Evolutionary conservation across 2,329 filamentous ascomycete genomes (phyloP).

Genomic region (Apiospora hydei): DNA sequence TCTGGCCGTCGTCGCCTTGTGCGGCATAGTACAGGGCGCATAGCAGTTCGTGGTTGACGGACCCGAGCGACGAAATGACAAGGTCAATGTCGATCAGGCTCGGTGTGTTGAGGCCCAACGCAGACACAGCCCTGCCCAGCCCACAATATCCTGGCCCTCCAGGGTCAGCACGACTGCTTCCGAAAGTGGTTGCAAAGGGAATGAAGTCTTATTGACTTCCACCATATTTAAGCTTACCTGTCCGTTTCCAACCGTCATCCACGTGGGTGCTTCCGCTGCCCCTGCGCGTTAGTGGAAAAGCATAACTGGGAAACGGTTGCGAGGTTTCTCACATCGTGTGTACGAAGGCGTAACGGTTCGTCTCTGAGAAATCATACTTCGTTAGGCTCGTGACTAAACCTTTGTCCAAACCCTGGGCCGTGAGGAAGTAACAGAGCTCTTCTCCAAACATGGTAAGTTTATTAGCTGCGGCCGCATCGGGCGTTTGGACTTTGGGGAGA

Average conservation of each 20-base stretch:
- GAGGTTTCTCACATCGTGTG: slow-evolving; percentile 75
- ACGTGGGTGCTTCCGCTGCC: slow-evolving; percentile 63
- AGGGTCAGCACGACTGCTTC: slow-evolving; percentile 28
- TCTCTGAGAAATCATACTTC: slow-evolving; percentile 83
- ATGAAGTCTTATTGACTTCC: slow-evolving; percentile 27
- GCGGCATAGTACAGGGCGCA: slow-evolving; percentile 61
- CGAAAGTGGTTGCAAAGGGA: slow-evolving; percentile 7
- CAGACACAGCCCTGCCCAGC: slow-evolving; percentile 70
- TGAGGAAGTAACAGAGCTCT: slow-evolving; percentile 75
- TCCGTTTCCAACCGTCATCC: slow-evolving; percentile 52
- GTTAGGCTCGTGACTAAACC: slow-evolving; percentile 72
- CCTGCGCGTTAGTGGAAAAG: slow-evolving; percentile 33
- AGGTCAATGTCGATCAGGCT: slow-evolving; percentile 73
- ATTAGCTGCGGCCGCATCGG: slow-evolving; percentile 43
- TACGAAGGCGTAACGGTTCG: slow-evolving; percentile 77
- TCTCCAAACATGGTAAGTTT: slow-evolving; percentile 64
- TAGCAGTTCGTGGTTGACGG: slow-evolving; percentile 73
- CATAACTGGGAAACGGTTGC: slow-evolving; percentile 18
- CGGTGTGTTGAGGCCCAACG: slow-evolving; percentile 66
- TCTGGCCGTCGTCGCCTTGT: slow-evolving; percentile 57
- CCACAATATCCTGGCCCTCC: slow-evolving; percentile 70
- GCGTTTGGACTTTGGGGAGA: slow-evolving; percentile 65
- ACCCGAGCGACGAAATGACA: slow-evolving; percentile 82
- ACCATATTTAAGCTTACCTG: slow-evolving; percentile 44
- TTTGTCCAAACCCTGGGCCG: slow-evolving; percentile 69